Base-by-base conservation (phyloP, 1,284 basidiomycete genomes). In the Xanthoconium separans region DNA sequence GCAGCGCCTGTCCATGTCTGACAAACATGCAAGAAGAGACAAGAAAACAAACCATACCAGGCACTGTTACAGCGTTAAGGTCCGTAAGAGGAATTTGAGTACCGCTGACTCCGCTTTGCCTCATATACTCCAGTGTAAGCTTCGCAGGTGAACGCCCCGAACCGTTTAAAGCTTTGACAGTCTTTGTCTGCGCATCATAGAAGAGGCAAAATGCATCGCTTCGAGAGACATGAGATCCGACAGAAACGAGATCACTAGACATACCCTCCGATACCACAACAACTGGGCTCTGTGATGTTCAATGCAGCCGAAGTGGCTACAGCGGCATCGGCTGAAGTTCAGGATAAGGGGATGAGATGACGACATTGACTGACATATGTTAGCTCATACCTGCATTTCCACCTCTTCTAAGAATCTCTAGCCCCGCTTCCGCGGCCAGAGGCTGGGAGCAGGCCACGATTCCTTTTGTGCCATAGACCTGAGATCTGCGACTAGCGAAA, bases 121-220 rank as follows among this genome's bases (percentile, higher is more conserved):
- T 83, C 27, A 85, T 73, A 68, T 93, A 80, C 34, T 93, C 89
- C 34, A 98, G 77, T 2, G 80, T 85, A 22, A 98, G 75, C 48
- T 87, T 91, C 54, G 83, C 78, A 4, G 95, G 96, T 6, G 95
- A 85, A 57, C 80, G 83, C 6, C 96, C 96, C 1, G 90, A 93
- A 10, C 92, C 93, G 59, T 95, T 95, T 54, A 95, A 71, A 2
- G 85, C 93, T 63, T 88, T 87, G 45, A 98, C 89, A 8, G 75
- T 77, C 72, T 91, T 92, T 5, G 82, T 81, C 65, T 84, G 82
- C 9, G 89, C 91, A 64, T 96, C 85, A 65, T 89, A 98, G 75
- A 91, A 97, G 20, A 98, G 77, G 65, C 93, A 95, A 69, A 97
- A 97, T 7, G 93, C 89, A 66, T 97, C 95, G 40, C 93, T 85